Conservation (phyloP, 257 asterid species). For the Capsicum pubescens region DNA sequence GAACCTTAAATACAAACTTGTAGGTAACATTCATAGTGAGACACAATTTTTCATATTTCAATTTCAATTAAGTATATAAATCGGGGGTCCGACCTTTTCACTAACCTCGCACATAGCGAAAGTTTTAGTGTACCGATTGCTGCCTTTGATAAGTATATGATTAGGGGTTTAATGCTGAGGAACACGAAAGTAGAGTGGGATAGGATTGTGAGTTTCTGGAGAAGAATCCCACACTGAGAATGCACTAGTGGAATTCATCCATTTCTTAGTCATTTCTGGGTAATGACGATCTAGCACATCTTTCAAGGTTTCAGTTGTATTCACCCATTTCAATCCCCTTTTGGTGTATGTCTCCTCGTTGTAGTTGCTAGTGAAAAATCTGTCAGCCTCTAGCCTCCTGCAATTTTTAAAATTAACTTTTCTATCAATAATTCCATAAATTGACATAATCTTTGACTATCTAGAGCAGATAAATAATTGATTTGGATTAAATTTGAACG, state of each 20-base stretch:
- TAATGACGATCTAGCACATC: conserved; percentile 61
- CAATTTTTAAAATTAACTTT: not conserved
- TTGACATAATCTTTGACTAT: not conserved
- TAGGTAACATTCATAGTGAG: no score
- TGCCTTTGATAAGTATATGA: no score
- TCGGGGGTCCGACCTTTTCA: no score
- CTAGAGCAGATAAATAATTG: no score
- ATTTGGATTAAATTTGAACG: no score
- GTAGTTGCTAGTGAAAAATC: conserved; percentile 60
- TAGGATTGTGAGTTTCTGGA: conserved; percentile 43
- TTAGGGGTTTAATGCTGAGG: no score
- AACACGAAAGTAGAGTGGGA: conserved; percentile 49
- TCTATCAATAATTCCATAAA: not conserved
- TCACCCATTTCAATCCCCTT: conserved; percentile 69
- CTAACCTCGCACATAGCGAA: no score
- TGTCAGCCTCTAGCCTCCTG: conserved; percentile 72
- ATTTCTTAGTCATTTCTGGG: conserved; percentile 59
- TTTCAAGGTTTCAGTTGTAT: conserved; percentile 58
- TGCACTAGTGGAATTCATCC: conserved; percentile 68
- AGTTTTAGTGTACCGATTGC: no score
- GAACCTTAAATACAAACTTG: no score
- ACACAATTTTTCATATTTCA: no score
- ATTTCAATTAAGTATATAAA: no score
- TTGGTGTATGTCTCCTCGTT: conserved; percentile 63
- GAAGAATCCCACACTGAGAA: conserved; percentile 69